Conservation (phyloP, 2,329 filamentous ascomycete species). For the Neonectria coccinea region DNA sequence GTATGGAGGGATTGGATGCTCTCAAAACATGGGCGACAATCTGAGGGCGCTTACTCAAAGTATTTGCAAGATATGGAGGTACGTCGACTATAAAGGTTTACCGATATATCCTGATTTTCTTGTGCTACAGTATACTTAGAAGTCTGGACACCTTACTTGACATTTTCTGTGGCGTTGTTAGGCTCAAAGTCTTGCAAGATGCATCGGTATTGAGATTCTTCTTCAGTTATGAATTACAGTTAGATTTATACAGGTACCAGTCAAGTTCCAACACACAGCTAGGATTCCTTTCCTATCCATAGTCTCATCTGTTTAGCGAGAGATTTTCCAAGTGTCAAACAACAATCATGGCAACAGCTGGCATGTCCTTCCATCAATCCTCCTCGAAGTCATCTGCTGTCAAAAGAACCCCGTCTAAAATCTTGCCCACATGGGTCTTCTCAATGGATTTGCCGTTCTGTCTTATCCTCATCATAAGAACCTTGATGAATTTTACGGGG, state of each 20-base stretch:
- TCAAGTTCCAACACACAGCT: not conserved
- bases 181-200: not conserved
- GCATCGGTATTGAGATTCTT: not conserved
- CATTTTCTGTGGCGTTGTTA: not conserved
- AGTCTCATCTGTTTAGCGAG: not conserved
- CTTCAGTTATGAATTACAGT: not conserved
- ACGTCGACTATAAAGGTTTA: not conserved
- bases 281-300: not conserved
- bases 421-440: slow-evolving; percentile 56
- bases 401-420: slow-evolving; percentile 50
- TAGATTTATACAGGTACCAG: not conserved
- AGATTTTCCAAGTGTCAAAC: not conserved
- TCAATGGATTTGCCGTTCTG: slow-evolving; percentile 53
- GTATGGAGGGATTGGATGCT: too few species aligned
- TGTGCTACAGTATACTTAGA: too few species aligned
- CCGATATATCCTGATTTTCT: not conserved
- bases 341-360: not conserved
- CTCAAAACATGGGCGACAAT: too few species aligned
- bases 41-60: not conserved
- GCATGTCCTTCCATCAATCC: not conserved
- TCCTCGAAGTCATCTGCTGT: slow-evolving; percentile 35
- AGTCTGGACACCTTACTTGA: too few species aligned
- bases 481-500: slow-evolving; percentile 53
- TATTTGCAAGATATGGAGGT: not conserved
- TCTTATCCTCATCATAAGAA: slow-evolving; percentile 52